These are phyloP conservation scores for Dalbergia cochinchinensis DNA, from an alignment of 306 rosid genomes.

Conservation along the genomic window DNA sequence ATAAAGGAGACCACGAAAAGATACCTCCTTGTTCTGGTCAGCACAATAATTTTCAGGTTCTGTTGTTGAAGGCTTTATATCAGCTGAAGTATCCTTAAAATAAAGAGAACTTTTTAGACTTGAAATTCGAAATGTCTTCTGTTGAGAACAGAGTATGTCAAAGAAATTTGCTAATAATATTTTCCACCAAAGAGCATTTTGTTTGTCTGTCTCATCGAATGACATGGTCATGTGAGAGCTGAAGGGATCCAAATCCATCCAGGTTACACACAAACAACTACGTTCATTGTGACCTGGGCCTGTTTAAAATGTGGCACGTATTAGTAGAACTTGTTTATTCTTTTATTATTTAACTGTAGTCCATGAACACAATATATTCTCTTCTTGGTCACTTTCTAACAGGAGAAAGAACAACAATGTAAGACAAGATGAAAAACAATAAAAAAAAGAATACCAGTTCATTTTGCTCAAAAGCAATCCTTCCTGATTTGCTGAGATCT, in stretches of 20 bases:
- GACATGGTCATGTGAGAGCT: neutral
- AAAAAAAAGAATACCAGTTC: slow-evolving; percentile 51
- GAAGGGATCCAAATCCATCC: neutral
- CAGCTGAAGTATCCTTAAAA: slow-evolving; percentile 64
- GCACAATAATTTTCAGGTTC: slow-evolving; percentile 54
- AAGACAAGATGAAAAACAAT: neutral
- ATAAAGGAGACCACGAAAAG: slow-evolving; percentile 13
- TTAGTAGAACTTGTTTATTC: too few species aligned
- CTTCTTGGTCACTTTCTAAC: slow-evolving; percentile 1
- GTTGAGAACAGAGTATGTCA: slow-evolving; percentile 17
- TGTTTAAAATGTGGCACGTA: neutral
- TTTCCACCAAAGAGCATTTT: neutral
- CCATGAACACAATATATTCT: neutral
- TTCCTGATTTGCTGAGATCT: slow-evolving; percentile 77
- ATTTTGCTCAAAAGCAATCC: slow-evolving; percentile 59
- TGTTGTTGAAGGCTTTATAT: slow-evolving; percentile 59
- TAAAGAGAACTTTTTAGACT: slow-evolving; percentile 45
- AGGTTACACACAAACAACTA: neutral
- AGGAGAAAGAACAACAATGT: neutral
- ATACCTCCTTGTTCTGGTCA: slow-evolving; percentile 54
- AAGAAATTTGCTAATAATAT: neutral
- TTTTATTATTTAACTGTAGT: neutral
- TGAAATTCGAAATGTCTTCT: slow-evolving; percentile 27
- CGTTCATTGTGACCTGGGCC: neutral
- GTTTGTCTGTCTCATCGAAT: neutral